Base-by-base conservation (phyloP, 176 grass and related monocot genomes). In the Lolium multiflorum region DNA sequence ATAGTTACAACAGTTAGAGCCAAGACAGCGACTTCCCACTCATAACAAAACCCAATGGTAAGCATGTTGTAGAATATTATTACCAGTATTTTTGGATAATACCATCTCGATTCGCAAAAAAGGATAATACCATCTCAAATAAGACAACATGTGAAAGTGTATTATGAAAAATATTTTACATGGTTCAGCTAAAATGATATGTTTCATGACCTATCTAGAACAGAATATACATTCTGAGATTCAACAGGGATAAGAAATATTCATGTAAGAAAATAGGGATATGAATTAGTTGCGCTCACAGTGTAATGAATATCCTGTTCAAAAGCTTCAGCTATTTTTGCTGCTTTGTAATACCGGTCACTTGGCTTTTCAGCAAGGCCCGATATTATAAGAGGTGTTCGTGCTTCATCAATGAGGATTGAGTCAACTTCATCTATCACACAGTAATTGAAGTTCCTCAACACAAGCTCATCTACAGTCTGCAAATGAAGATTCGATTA, bases 381-480 rank as follows among this genome's bases (percentile, higher is more conserved):
- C 16, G 96, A 98, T 81, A 98, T 96, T 86, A 98, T 98, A 83
- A 96, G 92, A 86, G 96, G 96, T 15, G 96, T 98, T 84, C 96
- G 93, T 80, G 96, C 96, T 91, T 98, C 96, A 88, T 98, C 96
- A 89, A 98, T 94, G 80, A 98, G 91, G 82, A 98, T 98, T 41
- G 96, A 98, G 94, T 98, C 96, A 90, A 98, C 96, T 96, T 98
- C 96, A 88, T 98, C 96, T 88, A 98, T 94, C 76, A 98, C 94
- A 92, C 96, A 98, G 65, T 92, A 98, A 85, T 96, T 98, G 87
- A 98, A 98, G 82, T 96, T 91, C 79, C 96, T 93, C 84, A 98
- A 83, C 70, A 98, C 96, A 91, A 98, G 90, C 62, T 98, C 96
- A 79, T 98, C 96, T 73, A 96, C 84, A 76, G 93, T 96, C 96